Evolutionary conservation across 192 early-diverging fungal genomes (phyloP), one percentile per base, ranked within the genome.

Genomic region (Backusella westeae): DNA sequence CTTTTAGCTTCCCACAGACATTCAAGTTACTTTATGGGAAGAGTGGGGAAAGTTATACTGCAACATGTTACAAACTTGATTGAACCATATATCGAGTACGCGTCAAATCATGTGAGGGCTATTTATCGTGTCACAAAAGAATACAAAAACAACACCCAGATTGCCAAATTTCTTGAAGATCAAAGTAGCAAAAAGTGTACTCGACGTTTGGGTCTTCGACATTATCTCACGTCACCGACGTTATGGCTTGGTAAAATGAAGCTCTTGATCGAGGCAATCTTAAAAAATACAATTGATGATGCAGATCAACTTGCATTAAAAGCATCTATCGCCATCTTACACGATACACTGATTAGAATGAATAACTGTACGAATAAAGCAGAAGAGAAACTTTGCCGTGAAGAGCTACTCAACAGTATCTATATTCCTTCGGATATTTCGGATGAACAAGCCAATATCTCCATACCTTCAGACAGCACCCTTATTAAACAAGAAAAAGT

Each of bases 241-340:
- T 26, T 79, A 29, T 69, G 78, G 66, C 69, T 79, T 26, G 78
- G 78, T 23, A 74, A 69, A 69, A 29, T 70, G 6, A 65, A 67
- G n/a, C 15, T 79, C 1, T 36, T 79, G 1, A 39, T 79, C 4
- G 49, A 73, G 29, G 78, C 78, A 6, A 63, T 75, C 0, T 23
- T 75, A 21, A 79, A 79, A 44, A 34, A 73, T 29, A 79, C 78
- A 38, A 34, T 38, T 3, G 52, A 34, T 7, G 52, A 46, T 34
- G 49, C 35, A 15, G 72, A 79, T 34, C 38, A 67, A 29, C 17
- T 63, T 3, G 42, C 59, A 10, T 29, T 79, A 1, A 34, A 70
- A 34, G 67, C 44, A 15, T 49, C 66, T 19, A 21, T 79, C 0
- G 67, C 23, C 10, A 39, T 70, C n/a, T 34, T 79, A 23, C 73